These are phyloP conservation scores for Penicillium taxi DNA, from an alignment of 495 filamentous ascomycete species.

Conservation along the genomic window DNA sequence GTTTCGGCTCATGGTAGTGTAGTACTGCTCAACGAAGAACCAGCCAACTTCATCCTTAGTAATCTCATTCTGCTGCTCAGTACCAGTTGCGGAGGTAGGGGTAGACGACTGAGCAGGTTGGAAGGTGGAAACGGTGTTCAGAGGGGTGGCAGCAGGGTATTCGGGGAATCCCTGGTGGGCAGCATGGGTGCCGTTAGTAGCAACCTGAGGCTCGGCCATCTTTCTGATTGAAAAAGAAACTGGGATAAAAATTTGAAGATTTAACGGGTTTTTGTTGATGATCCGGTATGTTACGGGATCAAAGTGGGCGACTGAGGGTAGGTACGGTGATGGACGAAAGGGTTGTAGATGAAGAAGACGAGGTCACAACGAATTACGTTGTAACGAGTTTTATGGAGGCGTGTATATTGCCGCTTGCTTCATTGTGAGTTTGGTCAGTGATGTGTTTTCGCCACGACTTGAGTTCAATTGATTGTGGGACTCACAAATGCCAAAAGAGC, in stretches of 20 bases:
- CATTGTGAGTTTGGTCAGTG: conserved; percentile 15
- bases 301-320: too few relatives aligned
- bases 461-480: conserved; percentile 4
- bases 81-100: conserved; percentile 33
- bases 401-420: conserved; percentile 14
- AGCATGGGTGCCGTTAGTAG: conserved; percentile 41
- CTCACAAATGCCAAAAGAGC: conserved; percentile 33
- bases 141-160: conserved; percentile 25
- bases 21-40: conserved; percentile 99
- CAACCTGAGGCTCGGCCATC: conserved; percentile 40
- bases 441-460: not conserved
- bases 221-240: conserved; percentile 13
- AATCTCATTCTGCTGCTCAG: conserved; percentile 36
- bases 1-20: conserved; percentile 88
- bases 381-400: conserved; percentile 10
- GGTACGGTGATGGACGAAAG: too few relatives aligned
- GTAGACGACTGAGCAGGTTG: conserved; percentile 40
- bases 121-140: conserved; percentile 37
- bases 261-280: conserved; percentile 1
- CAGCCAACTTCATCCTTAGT: conserved; percentile 90
- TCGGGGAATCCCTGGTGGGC: conserved; percentile 37
- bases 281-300: not conserved
- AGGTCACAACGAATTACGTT: not conserved
- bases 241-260: conserved; percentile 12
- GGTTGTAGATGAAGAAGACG: too few relatives aligned